A percentile compares a stretch with the other conserved stretches of the same genome.
These are phyloP conservation scores for Fusarium napiforme DNA, from an alignment of 2,329 filamentous ascomycete genomes.

Conservation along the genomic window DNA sequence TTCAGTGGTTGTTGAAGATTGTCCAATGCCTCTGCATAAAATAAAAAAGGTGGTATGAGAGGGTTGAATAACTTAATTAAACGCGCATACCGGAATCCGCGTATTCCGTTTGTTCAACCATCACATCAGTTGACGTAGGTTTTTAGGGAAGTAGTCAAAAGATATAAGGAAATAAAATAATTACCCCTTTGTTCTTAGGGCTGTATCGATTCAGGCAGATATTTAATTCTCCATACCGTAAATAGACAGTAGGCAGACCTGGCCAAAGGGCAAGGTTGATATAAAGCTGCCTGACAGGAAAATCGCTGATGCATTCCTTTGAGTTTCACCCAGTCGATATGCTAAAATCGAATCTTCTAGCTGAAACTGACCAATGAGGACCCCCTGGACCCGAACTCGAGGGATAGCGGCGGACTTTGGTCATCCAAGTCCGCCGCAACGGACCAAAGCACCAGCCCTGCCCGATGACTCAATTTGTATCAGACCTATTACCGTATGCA, in stretches of 20 bases:
- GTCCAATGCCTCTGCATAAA: conserved; percentile 16
- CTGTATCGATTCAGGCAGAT: background rate
- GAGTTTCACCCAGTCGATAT: conserved; percentile 16
- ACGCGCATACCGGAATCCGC: conserved; percentile 9
- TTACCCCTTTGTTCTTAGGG: background rate
- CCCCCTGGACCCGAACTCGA: conserved; percentile 20
- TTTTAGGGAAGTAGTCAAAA: background rate
- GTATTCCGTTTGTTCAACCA: conserved; percentile 2
- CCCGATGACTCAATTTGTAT: conserved; percentile 4
- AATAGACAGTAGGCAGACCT: background rate
- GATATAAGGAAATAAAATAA: background rate
- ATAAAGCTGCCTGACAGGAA: background rate
- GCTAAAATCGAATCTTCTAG: conserved; percentile 25
- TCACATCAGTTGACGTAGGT: background rate
- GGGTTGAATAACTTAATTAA: conserved; percentile 12
- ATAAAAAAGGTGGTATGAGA: conserved; percentile 5
- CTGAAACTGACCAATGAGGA: conserved; percentile 22
- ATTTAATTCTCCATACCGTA: background rate
- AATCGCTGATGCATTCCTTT: background rate
- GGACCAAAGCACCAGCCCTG: background rate
- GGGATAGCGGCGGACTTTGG: conserved; percentile 32
- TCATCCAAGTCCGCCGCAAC: conserved; percentile 24
- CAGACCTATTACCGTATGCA: background rate
- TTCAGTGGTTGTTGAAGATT: conserved; percentile 3
- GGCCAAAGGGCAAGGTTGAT: background rate